phyloP scores from a whole-genome alignment of 2,329 filamentous ascomycete genomes.

The Colletotrichum sp. region DNA sequence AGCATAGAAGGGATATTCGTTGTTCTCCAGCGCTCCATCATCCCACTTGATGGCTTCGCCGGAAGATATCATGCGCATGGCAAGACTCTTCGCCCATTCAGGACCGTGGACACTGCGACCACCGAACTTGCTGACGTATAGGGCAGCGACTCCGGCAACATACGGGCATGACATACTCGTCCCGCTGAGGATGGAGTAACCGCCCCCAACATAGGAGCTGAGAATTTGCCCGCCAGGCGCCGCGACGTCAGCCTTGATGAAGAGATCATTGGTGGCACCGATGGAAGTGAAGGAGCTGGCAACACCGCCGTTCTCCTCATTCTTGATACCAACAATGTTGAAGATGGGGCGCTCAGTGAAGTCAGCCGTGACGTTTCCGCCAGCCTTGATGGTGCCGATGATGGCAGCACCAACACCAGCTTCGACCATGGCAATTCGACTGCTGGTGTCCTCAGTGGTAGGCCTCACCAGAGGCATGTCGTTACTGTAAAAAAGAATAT shows the following conservation, averaged over 20 bases:
- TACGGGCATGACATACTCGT: conserved; percentile 54
- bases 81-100: conserved; percentile 33
- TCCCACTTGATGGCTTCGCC: conserved; percentile 33
- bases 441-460: not conserved
- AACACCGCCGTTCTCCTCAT: conserved; percentile 31
- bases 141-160: conserved; percentile 41
- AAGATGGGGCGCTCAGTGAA: conserved; percentile 19
- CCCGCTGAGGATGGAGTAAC: conserved; percentile 46
- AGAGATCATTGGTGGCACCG: conserved; percentile 43
- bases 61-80: conserved; percentile 35
- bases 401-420: conserved; percentile 21
- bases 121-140: conserved; percentile 39
- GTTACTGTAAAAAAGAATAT: conserved; percentile 45
- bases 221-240: conserved; percentile 45
- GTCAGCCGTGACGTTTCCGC: conserved; percentile 21
- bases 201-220: conserved; percentile 38
- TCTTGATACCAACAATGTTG: conserved; percentile 23
- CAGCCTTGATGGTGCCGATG: conserved; percentile 17
- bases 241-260: conserved; percentile 42
- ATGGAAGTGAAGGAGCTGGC: conserved; percentile 41
- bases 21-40: not conserved
- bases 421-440: conserved; percentile 19
- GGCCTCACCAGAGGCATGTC: conserved; percentile 19
- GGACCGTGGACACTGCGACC: conserved; percentile 36
- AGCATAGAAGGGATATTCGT: conserved; percentile 23